These are phyloP conservation scores for Trypanosoma caninum DNA, from an alignment of 208 protist species.

Conservation along the genomic window DNA sequence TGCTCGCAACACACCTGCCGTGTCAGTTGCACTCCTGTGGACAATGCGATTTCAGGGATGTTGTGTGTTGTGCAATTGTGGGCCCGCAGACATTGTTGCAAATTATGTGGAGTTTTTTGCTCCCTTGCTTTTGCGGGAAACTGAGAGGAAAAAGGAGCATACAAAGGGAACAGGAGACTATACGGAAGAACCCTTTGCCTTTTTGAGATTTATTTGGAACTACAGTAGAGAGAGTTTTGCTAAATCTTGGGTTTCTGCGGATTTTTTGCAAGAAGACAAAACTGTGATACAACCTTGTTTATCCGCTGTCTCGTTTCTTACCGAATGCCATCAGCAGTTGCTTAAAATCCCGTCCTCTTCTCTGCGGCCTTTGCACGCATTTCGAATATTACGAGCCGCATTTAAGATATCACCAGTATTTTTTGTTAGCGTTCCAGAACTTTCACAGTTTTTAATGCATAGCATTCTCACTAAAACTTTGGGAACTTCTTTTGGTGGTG, in stretches of 20 bases:
- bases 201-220: constrained; percentile 1
- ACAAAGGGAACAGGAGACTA: neutral
- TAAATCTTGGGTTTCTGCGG: neutral
- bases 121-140: neutral
- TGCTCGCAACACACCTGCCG: neutral
- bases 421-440: constrained; percentile 12
- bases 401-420: constrained; percentile 3
- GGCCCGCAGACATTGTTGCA: constrained; percentile 3
- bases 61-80: constrained; percentile 1
- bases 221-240: neutral
- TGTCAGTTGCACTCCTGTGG: neutral
- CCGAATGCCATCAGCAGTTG: constrained; percentile 13
- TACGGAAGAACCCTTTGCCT: neutral
- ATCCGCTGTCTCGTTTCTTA: neutral
- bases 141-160: neutral
- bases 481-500: neutral
- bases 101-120: constrained; percentile 16
- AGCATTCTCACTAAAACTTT: neutral
- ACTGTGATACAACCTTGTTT: neutral
- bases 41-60: neutral
- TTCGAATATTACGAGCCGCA: constrained; percentile 8
- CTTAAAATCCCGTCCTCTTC: neutral
- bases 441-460: constrained; percentile 5
- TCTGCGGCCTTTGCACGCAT: constrained; percentile 1
- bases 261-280: neutral